Conservation (phyloP, 75 land plant species). For the Cunninghamia lanceolata region DNA sequence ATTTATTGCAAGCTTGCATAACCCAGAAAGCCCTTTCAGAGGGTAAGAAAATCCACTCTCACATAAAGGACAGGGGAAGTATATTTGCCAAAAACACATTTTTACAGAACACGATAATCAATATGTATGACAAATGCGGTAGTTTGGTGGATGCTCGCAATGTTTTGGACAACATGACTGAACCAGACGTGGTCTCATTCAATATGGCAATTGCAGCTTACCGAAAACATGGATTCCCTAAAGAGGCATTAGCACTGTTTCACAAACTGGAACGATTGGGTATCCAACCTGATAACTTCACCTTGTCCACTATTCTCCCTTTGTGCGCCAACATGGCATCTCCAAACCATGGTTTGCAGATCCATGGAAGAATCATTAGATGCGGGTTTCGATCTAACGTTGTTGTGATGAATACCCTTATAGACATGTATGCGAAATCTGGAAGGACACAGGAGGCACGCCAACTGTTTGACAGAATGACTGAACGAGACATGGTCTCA, state of each 20-base stretch:
- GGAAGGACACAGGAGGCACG: conserved; percentile 41
- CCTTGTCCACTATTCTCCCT: background rate
- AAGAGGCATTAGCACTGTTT: background rate
- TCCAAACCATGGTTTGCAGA: background rate
- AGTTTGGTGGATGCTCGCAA: background rate
- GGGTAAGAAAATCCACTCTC: no score
- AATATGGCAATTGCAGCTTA: background rate
- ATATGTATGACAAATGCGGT: no score
- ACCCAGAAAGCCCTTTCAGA: no score
- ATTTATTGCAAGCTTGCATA: no score
- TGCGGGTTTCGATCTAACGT: background rate
- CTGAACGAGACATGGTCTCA: conserved; percentile 12
- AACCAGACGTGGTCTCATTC: background rate
- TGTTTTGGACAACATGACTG: background rate
- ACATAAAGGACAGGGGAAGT: no score
- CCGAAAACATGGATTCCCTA: background rate
- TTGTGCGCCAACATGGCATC: background rate
- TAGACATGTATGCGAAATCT: conserved; percentile 71
- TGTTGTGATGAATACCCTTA: conserved; percentile 1
- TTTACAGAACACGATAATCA: no score
- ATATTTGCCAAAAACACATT: no score
- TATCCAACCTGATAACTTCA: background rate
- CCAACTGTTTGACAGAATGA: conserved; percentile 30
- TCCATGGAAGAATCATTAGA: background rate
- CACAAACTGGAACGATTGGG: background rate